A percentile compares a stretch with the other conserved stretches of the same genome.
Evolutionary conservation across 768 basidiomycete genomes (phyloP).

Genomic region (Sporobolomyces roseus): DNA sequence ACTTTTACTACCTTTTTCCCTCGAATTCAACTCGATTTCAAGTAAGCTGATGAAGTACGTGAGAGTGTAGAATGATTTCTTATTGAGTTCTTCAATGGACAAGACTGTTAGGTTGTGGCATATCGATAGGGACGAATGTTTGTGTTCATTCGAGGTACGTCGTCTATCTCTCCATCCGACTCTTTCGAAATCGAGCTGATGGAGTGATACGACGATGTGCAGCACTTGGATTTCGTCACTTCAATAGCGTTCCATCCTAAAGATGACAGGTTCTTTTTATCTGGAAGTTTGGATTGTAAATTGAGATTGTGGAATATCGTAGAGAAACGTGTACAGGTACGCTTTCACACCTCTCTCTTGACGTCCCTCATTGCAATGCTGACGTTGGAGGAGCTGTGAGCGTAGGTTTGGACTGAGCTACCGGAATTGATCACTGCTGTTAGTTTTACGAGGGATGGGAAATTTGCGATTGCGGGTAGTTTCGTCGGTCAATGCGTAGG

Average conservation of each 20-base stretch:
- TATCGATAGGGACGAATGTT: constrained; percentile 40
- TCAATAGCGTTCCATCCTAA: constrained; percentile 45
- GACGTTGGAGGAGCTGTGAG: not conserved
- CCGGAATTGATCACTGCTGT: constrained; percentile 46
- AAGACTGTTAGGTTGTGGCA: constrained; percentile 47
- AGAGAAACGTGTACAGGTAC: constrained; percentile 40
- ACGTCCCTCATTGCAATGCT: not conserved
- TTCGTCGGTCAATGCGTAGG: constrained; percentile 42
- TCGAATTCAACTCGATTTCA: not conserved
- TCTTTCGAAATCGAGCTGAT: not conserved
- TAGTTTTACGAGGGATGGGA: constrained; percentile 44
- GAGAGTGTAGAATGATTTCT: constrained; percentile 43
- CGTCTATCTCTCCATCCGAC: not conserved
- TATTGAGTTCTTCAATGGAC: constrained; percentile 46
- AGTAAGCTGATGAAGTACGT: not conserved
- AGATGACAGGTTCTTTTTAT: constrained; percentile 47
- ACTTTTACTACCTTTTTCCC: not conserved
- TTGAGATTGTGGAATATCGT: constrained; percentile 45
- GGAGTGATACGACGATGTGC: not conserved
- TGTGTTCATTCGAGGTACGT: constrained; percentile 42
- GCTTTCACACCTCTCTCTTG: not conserved
- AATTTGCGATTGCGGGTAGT: constrained; percentile 40
- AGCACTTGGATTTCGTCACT: constrained; percentile 47
- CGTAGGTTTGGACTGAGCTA: constrained; percentile 43
- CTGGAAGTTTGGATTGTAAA: constrained; percentile 44